Evolutionary conservation across 768 basidiomycete genomes (phyloP), one percentile per base, ranked within the genome.

Genomic region (Termitomyces sp.): DNA sequence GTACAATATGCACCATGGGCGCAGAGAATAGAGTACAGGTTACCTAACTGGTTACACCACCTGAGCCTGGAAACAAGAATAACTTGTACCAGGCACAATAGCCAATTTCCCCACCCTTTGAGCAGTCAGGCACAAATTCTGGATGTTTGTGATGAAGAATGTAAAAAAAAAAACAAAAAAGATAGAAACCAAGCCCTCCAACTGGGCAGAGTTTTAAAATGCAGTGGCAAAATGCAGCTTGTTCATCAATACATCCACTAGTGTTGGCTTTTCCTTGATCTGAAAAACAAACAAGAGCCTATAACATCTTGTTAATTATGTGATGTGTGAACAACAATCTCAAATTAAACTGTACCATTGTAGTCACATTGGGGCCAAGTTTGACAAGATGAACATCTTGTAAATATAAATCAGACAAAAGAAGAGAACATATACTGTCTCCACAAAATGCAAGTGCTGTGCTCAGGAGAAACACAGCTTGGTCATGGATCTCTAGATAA

Each of bases 331-430:
- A 12, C 36, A 43, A 46, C 10, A n/a, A 44, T 22, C 3, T 29
- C 4, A 24, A 2, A 55, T 24, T 22, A 1, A 20, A 37, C 34
- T 36, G 5, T 34, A 56, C 55, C 44, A 47, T 34, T 36, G 46
- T 34, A 47, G 46, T 48, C 0, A 43, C 20, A 12, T 49, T 48
- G 20, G 14, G 55, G 6, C 55, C 55, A 32, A 44, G 10, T 31
- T 48, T 48, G 24, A 32, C 4, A 0, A 56, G 44, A 5, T 8
- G 27, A 12, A 56, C 55, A 50, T 49, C 55, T 43, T 56, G 56
- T 0, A 64, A 7, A 37, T 62, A 63, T 3, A 70, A 46, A 39
- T 73, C 69, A 0, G 71, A 73, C 59, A 61, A 62, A 0, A 64
- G 50, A 9, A 72, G 49, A 0, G 37, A 29, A 9, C 71, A 64